Percentiles rank a stretch among this genome's conserved stretches.
phyloP scores from a whole-genome alignment of 768 basidiomycete species.

The Saitozyma sp. region DNA sequence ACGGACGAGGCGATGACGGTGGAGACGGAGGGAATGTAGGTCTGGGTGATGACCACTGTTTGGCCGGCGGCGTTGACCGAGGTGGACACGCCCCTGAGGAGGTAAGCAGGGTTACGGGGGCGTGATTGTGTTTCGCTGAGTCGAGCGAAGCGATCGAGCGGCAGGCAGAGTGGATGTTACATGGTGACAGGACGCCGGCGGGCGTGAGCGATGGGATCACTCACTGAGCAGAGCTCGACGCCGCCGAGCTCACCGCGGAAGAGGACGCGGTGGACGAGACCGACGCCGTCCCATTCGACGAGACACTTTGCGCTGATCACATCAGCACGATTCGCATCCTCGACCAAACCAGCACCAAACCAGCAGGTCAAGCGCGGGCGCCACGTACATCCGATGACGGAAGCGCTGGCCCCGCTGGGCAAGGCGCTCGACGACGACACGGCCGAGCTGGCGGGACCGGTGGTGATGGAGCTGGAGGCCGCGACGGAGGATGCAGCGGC shows the following conservation, averaged over 20 bases:
- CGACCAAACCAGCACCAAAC: too few relatives aligned
- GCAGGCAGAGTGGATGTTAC: not conserved
- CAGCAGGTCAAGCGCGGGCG: too few relatives aligned
- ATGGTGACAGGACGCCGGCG: too few relatives aligned
- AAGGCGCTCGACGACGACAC: too few relatives aligned
- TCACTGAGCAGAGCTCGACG: not conserved
- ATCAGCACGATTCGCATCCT: too few relatives aligned
- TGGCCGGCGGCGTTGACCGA: slow-evolving; percentile 34
- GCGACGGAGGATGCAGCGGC: too few relatives aligned
- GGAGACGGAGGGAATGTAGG: slow-evolving; percentile 27
- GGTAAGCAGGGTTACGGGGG: too few relatives aligned
- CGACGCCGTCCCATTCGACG: not conserved
- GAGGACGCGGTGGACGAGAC: not conserved
- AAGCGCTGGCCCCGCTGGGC: too few relatives aligned
- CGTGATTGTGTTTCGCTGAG: not conserved
- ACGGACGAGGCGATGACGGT: slow-evolving; percentile 18
- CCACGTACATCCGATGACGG: too few relatives aligned
- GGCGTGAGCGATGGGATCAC: not conserved
- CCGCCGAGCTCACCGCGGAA: not conserved
- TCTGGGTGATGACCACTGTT: slow-evolving; percentile 36
- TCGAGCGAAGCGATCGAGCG: not conserved
- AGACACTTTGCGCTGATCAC: too few relatives aligned
- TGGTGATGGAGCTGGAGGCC: too few relatives aligned
- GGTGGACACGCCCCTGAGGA: slow-evolving; percentile 1
- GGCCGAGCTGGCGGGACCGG: too few relatives aligned